These are phyloP conservation scores for Passalora sequoiae DNA, from an alignment of 2,329 filamentous ascomycete species.

Conservation along the genomic window DNA sequence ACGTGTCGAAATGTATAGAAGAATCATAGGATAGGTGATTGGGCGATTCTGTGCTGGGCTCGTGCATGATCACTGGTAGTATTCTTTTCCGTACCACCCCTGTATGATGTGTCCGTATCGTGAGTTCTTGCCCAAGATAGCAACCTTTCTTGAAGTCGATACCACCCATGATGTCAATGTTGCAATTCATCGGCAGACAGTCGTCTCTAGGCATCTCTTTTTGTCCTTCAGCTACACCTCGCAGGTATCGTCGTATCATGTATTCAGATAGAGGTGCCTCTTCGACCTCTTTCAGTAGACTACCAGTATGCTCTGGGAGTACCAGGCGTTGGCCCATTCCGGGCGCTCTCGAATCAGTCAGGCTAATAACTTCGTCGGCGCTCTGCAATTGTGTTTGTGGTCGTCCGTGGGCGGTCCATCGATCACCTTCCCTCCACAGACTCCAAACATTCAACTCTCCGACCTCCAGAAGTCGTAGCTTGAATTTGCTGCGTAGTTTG, in stretches of 20 bases:
- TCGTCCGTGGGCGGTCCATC: slow-evolving; percentile 34
- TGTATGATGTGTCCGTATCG: slow-evolving; percentile 89
- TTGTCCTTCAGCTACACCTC: slow-evolving; percentile 81
- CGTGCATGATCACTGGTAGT: slow-evolving; percentile 72
- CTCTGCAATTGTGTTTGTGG: slow-evolving; percentile 12
- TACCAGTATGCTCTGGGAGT: slow-evolving; percentile 28
- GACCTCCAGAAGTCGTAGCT: slow-evolving; percentile 59
- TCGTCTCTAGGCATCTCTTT: slow-evolving; percentile 65
- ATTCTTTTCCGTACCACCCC: slow-evolving; percentile 90
- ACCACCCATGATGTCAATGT: slow-evolving; percentile 77
- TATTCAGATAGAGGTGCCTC: slow-evolving; percentile 51
- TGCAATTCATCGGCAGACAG: slow-evolving; percentile 79
- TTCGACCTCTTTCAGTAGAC: slow-evolving; percentile 36
- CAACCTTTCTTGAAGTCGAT: slow-evolving; percentile 95
- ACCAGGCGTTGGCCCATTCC: slow-evolving; percentile 34
- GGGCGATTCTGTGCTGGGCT: slow-evolving; percentile 38
- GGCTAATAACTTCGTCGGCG: slow-evolving; percentile 33
- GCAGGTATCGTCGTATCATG: slow-evolving; percentile 68
- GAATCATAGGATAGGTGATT: slow-evolving; percentile 47
- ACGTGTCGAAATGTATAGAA: neutral
- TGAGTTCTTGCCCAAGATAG: slow-evolving; percentile 94
- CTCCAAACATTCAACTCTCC: slow-evolving; percentile 67
- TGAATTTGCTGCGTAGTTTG: slow-evolving; percentile 76
- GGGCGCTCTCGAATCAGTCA: slow-evolving; percentile 37
- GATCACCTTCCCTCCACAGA: slow-evolving; percentile 59